phyloP scores from a whole-genome alignment of 768 basidiomycete species.

The Lactarius indigo region DNA sequence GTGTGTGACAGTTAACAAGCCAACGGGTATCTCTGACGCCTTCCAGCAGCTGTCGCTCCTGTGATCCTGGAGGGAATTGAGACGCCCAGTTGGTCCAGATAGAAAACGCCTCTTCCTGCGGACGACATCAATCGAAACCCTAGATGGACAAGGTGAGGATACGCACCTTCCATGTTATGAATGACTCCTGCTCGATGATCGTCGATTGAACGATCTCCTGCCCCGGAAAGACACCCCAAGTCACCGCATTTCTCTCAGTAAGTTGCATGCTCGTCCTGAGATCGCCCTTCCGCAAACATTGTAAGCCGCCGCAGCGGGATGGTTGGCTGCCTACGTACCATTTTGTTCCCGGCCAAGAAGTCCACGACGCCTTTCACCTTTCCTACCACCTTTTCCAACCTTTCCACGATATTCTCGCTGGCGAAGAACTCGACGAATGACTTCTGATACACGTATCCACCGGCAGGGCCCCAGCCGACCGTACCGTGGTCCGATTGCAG shows the following conservation, averaged over 20 bases:
- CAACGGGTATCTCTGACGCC: constrained; percentile 68
- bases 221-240: constrained; percentile 98
- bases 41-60: constrained; percentile 71
- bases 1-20: constrained; percentile 89
- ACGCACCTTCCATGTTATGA: constrained; percentile 92
- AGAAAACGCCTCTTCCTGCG: constrained; percentile 90
- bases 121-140: background rate
- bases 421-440: constrained; percentile 97
- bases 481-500: constrained; percentile 66
- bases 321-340: constrained; percentile 43
- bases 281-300: constrained; percentile 53
- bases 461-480: constrained; percentile 91
- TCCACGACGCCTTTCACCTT: constrained; percentile 67
- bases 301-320: background rate
- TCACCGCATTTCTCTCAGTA: constrained; percentile 87
- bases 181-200: constrained; percentile 92
- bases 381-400: constrained; percentile 55
- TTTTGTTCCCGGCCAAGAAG: constrained; percentile 79
- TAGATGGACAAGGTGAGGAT: background rate
- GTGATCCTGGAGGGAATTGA: constrained; percentile 73
- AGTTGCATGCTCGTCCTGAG: constrained; percentile 74
- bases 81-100: constrained; percentile 96
- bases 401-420: constrained; percentile 51
- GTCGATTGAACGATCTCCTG: constrained; percentile 96
- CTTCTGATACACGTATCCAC: constrained; percentile 97